Percentiles rank a stretch among this genome's conserved stretches.
phyloP scores from a whole-genome alignment of 768 basidiomycete genomes.

The Hericium coralloides region DNA sequence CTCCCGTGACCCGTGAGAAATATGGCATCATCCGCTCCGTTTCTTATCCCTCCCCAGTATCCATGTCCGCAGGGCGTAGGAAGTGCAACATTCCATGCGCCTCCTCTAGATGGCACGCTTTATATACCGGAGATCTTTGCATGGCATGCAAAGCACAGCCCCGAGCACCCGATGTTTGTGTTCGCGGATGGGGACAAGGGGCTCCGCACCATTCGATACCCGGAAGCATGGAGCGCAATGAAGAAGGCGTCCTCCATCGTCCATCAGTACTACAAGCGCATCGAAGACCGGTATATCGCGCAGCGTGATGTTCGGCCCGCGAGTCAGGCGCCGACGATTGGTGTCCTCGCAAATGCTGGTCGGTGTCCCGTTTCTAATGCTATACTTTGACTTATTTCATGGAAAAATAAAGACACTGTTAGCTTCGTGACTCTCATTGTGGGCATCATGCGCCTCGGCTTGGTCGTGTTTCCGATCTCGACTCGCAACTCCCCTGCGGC shows the following conservation, averaged over 20 bases:
- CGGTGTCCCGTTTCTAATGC: not conserved
- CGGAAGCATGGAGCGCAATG: constrained; percentile 19
- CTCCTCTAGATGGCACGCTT: constrained; percentile 24
- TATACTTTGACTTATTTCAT: not conserved
- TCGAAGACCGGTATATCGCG: constrained; percentile 1
- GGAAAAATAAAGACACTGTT: not conserved
- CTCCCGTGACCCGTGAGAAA: not conserved
- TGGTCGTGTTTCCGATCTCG: constrained; percentile 17
- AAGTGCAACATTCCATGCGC: constrained; percentile 17
- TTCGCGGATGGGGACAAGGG: constrained; percentile 13
- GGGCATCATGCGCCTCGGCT: constrained; percentile 19
- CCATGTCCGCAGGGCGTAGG: not conserved
- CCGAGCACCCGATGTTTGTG: constrained; percentile 25
- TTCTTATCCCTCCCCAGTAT: not conserved
- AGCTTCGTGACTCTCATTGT: constrained; percentile 17
- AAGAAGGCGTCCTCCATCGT: constrained; percentile 19
- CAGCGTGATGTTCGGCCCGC: not conserved
- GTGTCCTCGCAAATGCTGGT: constrained; percentile 21
- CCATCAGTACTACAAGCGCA: constrained; percentile 4
- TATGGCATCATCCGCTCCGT: not conserved
- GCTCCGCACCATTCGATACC: constrained; percentile 16
- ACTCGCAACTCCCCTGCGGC: constrained; percentile 18
- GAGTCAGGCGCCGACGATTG: constrained; percentile 16
- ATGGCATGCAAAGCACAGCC: constrained; percentile 23
- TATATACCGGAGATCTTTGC: constrained; percentile 27